phyloP scores from a whole-genome alignment of 2,329 filamentous ascomycete species.

The Aspergillus luchuensis region DNA sequence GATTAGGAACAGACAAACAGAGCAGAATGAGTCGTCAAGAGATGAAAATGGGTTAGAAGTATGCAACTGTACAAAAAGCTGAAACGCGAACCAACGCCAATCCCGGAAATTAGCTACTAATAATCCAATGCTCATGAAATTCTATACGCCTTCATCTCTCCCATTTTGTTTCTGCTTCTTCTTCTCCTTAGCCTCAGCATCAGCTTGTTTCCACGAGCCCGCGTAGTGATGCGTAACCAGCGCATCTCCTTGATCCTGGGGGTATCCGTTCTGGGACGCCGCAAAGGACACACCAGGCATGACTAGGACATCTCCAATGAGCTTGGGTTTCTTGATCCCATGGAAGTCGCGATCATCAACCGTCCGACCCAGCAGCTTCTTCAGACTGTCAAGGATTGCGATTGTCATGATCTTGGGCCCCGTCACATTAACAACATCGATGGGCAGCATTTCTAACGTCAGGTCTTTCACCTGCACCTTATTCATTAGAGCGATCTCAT shows the following conservation, averaged over 20 bases:
- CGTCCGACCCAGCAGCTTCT: constrained; percentile 15
- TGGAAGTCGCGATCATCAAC: constrained; percentile 29
- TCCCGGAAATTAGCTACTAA: too few species aligned
- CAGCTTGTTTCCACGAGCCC: constrained; percentile 23
- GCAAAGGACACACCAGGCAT: constrained; percentile 31
- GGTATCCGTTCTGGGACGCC: constrained; percentile 25
- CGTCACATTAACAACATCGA: constrained; percentile 31
- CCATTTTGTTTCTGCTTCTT: constrained; percentile 14
- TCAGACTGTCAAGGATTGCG: constrained; percentile 24
- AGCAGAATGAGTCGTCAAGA: too few species aligned
- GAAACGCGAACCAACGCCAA: too few species aligned
- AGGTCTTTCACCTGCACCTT: constrained; percentile 18
- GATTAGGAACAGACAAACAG: too few species aligned
- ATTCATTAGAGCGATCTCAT: constrained; percentile 21
- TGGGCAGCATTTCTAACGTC: constrained; percentile 29
- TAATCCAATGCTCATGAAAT: too few species aligned
- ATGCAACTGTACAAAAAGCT: too few species aligned
- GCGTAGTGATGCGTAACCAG: constrained; percentile 23
- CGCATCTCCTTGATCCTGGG: constrained; percentile 14
- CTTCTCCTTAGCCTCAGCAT: constrained; percentile 20
- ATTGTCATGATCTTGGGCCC: constrained; percentile 33
- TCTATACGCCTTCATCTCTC: too few species aligned
- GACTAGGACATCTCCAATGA: constrained; percentile 30
- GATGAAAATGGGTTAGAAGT: too few species aligned
- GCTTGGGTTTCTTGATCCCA: constrained; percentile 22